Evolutionary conservation across 2,329 filamentous ascomycete species (phyloP).

Genomic region (Fusarium pininemorale): DNA sequence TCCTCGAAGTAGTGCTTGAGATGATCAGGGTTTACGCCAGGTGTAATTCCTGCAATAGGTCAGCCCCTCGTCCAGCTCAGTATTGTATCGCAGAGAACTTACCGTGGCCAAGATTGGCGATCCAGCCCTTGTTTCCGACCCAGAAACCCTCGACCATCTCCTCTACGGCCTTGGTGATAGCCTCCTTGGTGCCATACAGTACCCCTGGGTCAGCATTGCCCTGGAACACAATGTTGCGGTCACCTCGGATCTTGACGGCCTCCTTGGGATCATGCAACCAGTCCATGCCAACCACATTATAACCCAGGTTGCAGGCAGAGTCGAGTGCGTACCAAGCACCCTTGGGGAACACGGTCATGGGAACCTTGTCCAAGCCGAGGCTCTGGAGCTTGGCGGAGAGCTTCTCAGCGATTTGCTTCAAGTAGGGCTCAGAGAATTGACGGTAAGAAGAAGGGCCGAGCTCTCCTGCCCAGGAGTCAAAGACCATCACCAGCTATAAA

Average conservation of each 20-base stretch:
- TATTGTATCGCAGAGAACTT: slow-evolving; percentile 47
- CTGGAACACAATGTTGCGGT: slow-evolving; percentile 81
- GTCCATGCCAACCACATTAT: slow-evolving; percentile 93
- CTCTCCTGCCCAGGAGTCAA: slow-evolving; percentile 98
- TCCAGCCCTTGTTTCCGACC: slow-evolving; percentile 87
- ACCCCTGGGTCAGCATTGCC: slow-evolving; percentile 96
- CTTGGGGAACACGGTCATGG: slow-evolving; percentile 98
- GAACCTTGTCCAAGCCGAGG: slow-evolving; percentile 80
- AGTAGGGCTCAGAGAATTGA: slow-evolving; percentile 85
- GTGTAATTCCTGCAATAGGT: slow-evolving; percentile 77
- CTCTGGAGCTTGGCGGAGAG: slow-evolving; percentile 79
- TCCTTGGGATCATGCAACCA: slow-evolving; percentile 92
- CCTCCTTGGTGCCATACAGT: slow-evolving; percentile 82
- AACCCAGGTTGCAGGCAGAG: slow-evolving; percentile 85
- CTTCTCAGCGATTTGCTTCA: slow-evolving; percentile 83
- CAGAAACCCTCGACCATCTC: slow-evolving; percentile 89
- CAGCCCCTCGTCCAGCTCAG: slow-evolving; percentile 5
- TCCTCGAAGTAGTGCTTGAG: slow-evolving; percentile 95
- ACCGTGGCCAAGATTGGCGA: slow-evolving; percentile 96
- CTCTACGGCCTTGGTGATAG: slow-evolving; percentile 84
- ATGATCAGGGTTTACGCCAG: slow-evolving; percentile 92
- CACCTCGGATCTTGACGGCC: slow-evolving; percentile 80
- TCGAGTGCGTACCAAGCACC: slow-evolving; percentile 96
- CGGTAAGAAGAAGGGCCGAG: slow-evolving; percentile 85
- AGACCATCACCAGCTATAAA: slow-evolving; percentile 84